A percentile compares a stretch with the other conserved stretches of the same genome.
Evolutionary conservation across 257 asterid species (phyloP).

Genomic region (Nemophila menziesii): DNA sequence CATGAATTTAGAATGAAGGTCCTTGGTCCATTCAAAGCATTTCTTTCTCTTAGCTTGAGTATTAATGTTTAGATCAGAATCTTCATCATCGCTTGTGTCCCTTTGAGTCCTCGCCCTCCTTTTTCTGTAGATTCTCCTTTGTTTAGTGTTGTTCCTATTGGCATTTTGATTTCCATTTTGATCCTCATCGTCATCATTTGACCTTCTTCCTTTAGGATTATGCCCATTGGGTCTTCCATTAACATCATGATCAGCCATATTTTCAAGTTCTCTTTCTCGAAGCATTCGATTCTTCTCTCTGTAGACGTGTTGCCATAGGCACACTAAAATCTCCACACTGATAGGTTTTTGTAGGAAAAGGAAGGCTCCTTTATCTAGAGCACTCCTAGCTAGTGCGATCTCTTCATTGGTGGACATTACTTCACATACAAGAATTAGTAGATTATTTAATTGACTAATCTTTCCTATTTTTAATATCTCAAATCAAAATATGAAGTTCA

Average conservation of each 20-base stretch:
- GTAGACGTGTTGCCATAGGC: slow-evolving; percentile 6
- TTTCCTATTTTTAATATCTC: too few relatives aligned
- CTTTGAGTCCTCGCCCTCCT: background rate
- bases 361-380: slow-evolving; percentile 7
- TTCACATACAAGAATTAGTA: background rate
- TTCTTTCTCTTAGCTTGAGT: slow-evolving; percentile 8
- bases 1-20: slow-evolving; percentile 15
- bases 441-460: background rate
- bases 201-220: background rate
- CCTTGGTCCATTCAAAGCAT: slow-evolving; percentile 13
- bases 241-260: background rate
- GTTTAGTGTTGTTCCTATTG: background rate
- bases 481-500: background rate
- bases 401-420: slow-evolving; percentile 8
- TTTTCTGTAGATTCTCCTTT: background rate
- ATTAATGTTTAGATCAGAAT: background rate
- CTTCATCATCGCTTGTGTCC: background rate
- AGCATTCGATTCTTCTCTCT: background rate
- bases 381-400: background rate
- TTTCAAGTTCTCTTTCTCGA: background rate
- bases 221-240: background rate
- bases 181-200: background rate
- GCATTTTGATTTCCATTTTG: background rate
- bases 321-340: background rate
- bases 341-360: slow-evolving; percentile 6